Percentiles rank a stretch among this genome's conserved stretches.
Evolutionary conservation across 805 yeast genomes (phyloP).

Genomic region (Candida wancherniae): DNA sequence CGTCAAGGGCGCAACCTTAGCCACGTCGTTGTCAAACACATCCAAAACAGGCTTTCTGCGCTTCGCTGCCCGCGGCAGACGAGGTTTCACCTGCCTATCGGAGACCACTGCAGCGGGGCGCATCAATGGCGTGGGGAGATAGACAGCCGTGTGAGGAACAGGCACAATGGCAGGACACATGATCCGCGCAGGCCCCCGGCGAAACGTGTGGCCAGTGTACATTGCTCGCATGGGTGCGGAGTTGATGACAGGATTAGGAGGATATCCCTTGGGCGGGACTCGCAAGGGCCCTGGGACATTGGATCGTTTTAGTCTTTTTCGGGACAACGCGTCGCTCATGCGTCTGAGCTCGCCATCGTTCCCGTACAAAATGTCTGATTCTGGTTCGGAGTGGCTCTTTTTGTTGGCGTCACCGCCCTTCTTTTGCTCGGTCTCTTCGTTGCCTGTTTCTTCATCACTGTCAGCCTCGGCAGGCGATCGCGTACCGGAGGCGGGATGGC

Average conservation of each 20-base stretch:
- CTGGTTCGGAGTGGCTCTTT: background rate
- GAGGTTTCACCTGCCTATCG: slow-evolving; percentile 6
- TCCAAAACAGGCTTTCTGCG: slow-evolving; percentile 25
- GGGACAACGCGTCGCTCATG: slow-evolving; percentile 4
- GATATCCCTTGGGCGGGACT: slow-evolving; percentile 3
- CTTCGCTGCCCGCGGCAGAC: slow-evolving; percentile 7
- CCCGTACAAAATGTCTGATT: too few species aligned
- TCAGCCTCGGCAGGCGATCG: background rate
- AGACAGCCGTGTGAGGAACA: slow-evolving; percentile 10
- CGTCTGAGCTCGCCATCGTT: slow-evolving; percentile 11
- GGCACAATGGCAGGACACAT: slow-evolving; percentile 9
- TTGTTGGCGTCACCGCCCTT: background rate
- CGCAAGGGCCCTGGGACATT: slow-evolving; percentile 13
- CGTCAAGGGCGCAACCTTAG: slow-evolving; percentile 44
- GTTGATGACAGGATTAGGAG: slow-evolving; percentile 9
- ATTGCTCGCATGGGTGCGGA: slow-evolving; percentile 14
- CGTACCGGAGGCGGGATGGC: background rate
- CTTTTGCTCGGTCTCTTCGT: background rate
- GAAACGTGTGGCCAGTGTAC: slow-evolving; percentile 5
- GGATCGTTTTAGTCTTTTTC: slow-evolving; percentile 10
- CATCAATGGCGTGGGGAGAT: slow-evolving; percentile 9
- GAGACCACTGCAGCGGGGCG: slow-evolving; percentile 3
- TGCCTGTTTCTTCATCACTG: too few species aligned
- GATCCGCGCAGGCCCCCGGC: slow-evolving; percentile 13
- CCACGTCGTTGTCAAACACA: slow-evolving; percentile 44